A percentile compares a stretch with the other conserved stretches of the same genome.
Conservation (phyloP, 148 eudicot genomes). For the Rhododendron molle region DNA sequence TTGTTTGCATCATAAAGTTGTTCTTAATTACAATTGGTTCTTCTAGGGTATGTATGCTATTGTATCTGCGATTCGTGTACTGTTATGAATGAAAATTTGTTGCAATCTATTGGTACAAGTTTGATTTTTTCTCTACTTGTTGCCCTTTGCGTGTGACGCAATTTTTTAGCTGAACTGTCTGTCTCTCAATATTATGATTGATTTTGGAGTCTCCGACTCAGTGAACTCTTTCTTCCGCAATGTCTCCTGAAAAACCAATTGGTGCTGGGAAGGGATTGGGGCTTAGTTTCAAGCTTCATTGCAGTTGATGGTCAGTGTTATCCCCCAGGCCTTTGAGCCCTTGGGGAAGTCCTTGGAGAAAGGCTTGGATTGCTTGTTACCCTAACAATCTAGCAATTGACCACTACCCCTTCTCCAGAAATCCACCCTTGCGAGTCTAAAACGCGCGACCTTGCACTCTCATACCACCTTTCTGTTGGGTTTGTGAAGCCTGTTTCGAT, state of each 20-base stretch:
- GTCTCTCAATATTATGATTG: neutral
- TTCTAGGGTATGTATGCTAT: neutral
- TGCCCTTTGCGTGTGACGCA: too few species aligned
- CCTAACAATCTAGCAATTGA: neutral
- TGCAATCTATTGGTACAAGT: neutral
- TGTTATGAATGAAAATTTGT: neutral
- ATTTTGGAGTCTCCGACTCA: neutral
- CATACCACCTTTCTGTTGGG: neutral
- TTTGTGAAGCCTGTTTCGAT: neutral
- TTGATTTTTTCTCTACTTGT: neutral
- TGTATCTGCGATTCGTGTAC: neutral
- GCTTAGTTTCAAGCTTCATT: neutral
- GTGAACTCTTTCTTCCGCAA: neutral
- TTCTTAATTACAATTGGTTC: neutral
- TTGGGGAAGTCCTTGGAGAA: neutral
- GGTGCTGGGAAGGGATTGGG: neutral
- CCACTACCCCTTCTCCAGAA: neutral
- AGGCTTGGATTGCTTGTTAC: neutral
- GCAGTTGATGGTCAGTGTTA: neutral
- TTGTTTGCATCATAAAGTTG: neutral
- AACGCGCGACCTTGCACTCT: neutral
- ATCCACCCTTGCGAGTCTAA: neutral
- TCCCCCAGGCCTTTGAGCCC: neutral
- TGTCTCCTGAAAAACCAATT: neutral
- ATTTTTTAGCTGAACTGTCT: neutral